Percentiles rank a stretch among this genome's conserved stretches.
Evolutionary conservation across 2,329 filamentous ascomycete genomes (phyloP).

Genomic region (Xylaria arbuscula): DNA sequence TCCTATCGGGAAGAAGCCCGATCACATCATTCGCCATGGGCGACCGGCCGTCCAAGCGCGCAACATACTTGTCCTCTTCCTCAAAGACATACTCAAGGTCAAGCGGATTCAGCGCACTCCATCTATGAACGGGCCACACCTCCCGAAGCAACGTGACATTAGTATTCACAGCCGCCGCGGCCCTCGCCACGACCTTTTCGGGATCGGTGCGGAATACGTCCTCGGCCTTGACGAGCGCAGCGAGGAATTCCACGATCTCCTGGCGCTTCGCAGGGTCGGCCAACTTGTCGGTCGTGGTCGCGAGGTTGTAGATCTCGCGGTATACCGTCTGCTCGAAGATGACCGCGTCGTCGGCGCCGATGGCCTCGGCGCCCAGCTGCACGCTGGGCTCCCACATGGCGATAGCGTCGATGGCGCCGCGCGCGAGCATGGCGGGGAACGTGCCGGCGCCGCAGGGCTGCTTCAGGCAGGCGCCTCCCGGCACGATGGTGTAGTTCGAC

Average conservation of each 20-base stretch:
- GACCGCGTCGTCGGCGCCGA: conserved; percentile 46
- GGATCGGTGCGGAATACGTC: conserved; percentile 46
- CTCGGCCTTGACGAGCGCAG: conserved; percentile 47
- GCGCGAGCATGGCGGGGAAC: conserved; percentile 47
- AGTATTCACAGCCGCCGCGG: conserved; percentile 44
- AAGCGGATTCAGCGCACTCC: conserved; percentile 44
- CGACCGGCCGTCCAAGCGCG: conserved; percentile 15
- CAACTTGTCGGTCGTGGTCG: conserved; percentile 50
- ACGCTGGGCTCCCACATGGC: conserved; percentile 52
- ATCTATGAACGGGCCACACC: conserved; percentile 43
- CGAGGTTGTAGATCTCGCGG: conserved; percentile 52
- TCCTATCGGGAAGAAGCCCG: conserved; percentile 19
- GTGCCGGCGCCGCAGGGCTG: conserved; percentile 48
- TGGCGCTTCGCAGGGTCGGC: conserved; percentile 44
- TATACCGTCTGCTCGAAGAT: conserved; percentile 50
- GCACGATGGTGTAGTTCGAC: conserved; percentile 47
- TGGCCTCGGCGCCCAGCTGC: conserved; percentile 46
- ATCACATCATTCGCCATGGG: conserved; percentile 38
- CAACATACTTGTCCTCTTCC: conserved; percentile 47
- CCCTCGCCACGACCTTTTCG: conserved; percentile 44
- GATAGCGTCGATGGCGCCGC: conserved; percentile 48
- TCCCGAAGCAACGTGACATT: conserved; percentile 36
- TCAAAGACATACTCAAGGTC: conserved; percentile 47
- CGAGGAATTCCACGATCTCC: conserved; percentile 50
- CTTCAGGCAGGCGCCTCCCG: conserved; percentile 46